Percentiles rank a stretch among this genome's conserved stretches.
Conservation (phyloP, 148 eudicot genomes). For the Rhododendron williamsianum region DNA sequence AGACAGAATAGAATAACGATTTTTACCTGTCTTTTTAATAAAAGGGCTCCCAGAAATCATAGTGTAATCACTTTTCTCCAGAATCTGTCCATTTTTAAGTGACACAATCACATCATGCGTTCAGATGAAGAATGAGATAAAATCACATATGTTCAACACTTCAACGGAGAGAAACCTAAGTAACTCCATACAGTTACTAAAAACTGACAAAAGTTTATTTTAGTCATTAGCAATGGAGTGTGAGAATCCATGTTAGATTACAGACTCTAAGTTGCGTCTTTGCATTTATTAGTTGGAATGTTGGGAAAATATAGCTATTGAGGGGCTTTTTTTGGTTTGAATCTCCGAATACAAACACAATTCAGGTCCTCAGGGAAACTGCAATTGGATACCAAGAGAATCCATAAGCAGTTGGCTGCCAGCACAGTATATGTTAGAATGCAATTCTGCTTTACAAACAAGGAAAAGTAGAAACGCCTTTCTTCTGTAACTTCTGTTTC, state of each 20-base stretch:
- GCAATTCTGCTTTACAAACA: neutral
- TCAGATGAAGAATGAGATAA: neutral
- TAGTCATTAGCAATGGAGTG: neutral
- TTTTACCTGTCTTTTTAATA: slow-evolving; percentile 79
- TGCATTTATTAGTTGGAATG: neutral
- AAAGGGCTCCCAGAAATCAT: slow-evolving; percentile 77
- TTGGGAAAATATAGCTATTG: neutral
- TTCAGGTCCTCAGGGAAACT: neutral
- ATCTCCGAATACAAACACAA: neutral
- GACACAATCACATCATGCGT: neutral
- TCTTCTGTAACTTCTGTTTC: neutral
- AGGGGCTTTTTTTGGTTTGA: neutral
- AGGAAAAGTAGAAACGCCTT: neutral
- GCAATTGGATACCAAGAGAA: neutral
- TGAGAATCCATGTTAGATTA: neutral
- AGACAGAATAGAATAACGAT: neutral
- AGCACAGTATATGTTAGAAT: neutral
- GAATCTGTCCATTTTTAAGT: slow-evolving; percentile 42
- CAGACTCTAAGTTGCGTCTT: neutral
- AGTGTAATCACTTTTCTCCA: slow-evolving; percentile 81
- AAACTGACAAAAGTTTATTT: neutral
- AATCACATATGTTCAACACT: neutral
- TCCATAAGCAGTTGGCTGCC: neutral
- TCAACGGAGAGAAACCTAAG: neutral
- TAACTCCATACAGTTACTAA: neutral